These are phyloP conservation scores for Raphanus raphanistrum DNA, from an alignment of 345 rosid genomes.

Conservation along the genomic window DNA sequence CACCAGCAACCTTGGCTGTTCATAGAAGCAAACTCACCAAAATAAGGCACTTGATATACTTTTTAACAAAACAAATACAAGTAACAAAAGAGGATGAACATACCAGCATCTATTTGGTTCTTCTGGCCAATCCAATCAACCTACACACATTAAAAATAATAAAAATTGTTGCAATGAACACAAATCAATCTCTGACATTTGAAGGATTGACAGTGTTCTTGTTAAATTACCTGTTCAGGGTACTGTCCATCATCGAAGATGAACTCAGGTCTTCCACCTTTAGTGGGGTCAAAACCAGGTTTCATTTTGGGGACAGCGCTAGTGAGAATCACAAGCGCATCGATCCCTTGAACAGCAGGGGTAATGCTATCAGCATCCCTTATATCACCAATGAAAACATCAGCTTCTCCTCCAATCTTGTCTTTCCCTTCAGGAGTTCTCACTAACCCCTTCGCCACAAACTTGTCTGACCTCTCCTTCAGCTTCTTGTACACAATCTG, in stretches of 20 bases:
- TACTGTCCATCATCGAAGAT: slow-evolving; percentile 70
- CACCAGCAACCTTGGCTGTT: slow-evolving; percentile 81
- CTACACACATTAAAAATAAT: slow-evolving; percentile 29
- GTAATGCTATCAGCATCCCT: slow-evolving; percentile 48
- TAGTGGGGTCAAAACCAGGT: slow-evolving; percentile 68
- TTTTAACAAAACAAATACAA: background rate
- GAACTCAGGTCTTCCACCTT: slow-evolving; percentile 82
- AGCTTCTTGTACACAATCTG: slow-evolving; percentile 61
- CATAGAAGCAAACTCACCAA: slow-evolving; percentile 15
- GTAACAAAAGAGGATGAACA: background rate
- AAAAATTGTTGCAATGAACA: background rate
- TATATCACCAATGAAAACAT: slow-evolving; percentile 71
- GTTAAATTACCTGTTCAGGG: slow-evolving; percentile 69
- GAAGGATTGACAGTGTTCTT: background rate
- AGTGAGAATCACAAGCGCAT: slow-evolving; percentile 75
- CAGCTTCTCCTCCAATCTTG: slow-evolving; percentile 70
- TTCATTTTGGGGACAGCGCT: slow-evolving; percentile 87
- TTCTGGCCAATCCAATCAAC: slow-evolving; percentile 95
- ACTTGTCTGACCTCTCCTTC: slow-evolving; percentile 70
- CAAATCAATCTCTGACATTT: background rate
- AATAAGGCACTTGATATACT: background rate
- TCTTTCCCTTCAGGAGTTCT: slow-evolving; percentile 70
- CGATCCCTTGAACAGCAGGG: slow-evolving; percentile 66
- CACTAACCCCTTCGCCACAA: slow-evolving; percentile 67
- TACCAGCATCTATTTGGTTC: slow-evolving; percentile 85